A percentile compares a stretch with the other conserved stretches of the same genome.
phyloP scores from a whole-genome alignment of 768 basidiomycete genomes.

The Royoungia palumana region DNA sequence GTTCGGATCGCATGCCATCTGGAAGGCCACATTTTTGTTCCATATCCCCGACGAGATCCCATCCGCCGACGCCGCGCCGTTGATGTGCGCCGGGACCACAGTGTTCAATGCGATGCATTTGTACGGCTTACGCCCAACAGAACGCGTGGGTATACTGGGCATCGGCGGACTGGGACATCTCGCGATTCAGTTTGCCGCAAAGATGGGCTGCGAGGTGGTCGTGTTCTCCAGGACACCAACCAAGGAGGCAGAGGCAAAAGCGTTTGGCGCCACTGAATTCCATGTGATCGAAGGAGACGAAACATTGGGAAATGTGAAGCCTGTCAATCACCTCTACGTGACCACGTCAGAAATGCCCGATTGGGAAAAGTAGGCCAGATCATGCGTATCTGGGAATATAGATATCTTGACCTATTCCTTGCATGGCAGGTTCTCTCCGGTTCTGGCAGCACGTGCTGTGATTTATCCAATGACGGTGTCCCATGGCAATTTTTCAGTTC shows the following conservation, averaged over 20 bases:
- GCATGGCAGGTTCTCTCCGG: slow-evolving; percentile 10
- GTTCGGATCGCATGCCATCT: slow-evolving; percentile 26
- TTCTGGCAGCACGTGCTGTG: slow-evolving; percentile 14
- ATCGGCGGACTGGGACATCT: slow-evolving; percentile 32
- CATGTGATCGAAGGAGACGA: background rate
- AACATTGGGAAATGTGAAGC: no score
- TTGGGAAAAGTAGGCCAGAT: slow-evolving; percentile 4
- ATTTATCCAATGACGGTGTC: slow-evolving; percentile 20
- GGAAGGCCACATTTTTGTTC: slow-evolving; percentile 28
- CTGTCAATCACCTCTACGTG: no score
- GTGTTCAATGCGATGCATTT: slow-evolving; percentile 23
- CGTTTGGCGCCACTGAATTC: slow-evolving; percentile 28
- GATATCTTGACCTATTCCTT: background rate
- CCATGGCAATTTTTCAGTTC: slow-evolving; percentile 10
- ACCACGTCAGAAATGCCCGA: slow-evolving; percentile 4
- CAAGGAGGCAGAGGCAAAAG: slow-evolving; percentile 26
- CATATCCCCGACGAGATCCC: slow-evolving; percentile 23
- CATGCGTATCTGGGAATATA: no score
- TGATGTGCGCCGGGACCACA: slow-evolving; percentile 30
- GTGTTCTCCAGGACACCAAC: slow-evolving; percentile 22
- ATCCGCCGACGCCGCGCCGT: slow-evolving; percentile 22
- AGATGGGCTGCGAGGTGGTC: slow-evolving; percentile 29
- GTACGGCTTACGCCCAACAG: slow-evolving; percentile 20
- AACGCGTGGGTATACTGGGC: slow-evolving; percentile 25
- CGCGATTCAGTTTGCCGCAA: slow-evolving; percentile 27